Evolutionary conservation across 2,329 filamentous ascomycete genomes (phyloP).

Genomic region (Colletotrichum euphorbiae): DNA sequence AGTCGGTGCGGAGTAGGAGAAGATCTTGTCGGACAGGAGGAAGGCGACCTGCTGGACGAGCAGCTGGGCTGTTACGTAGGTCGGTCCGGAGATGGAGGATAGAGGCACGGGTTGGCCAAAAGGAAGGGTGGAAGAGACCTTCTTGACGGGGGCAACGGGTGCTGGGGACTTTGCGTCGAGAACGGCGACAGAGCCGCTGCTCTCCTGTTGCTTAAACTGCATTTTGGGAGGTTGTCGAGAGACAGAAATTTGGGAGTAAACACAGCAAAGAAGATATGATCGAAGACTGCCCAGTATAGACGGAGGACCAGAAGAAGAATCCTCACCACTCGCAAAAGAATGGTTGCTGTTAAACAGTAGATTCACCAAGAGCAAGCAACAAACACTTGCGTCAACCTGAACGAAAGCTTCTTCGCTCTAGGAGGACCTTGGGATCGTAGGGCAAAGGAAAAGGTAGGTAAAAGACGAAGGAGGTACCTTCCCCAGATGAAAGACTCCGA

Average conservation of each 20-base stretch:
- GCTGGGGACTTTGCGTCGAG: constrained; percentile 47
- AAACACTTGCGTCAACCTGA: constrained; percentile 35
- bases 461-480: background rate
- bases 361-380: constrained; percentile 27
- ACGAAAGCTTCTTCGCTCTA: constrained; percentile 30
- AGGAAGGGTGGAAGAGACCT: constrained; percentile 64
- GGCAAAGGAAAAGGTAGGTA: background rate
- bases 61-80: constrained; percentile 92
- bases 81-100: constrained; percentile 81
- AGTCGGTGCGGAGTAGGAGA: constrained; percentile 93
- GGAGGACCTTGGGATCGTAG: constrained; percentile 26
- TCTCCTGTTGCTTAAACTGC: constrained; percentile 53
- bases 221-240: constrained; percentile 21
- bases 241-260: constrained; percentile 14
- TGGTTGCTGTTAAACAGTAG: constrained; percentile 24
- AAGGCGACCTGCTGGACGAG: constrained; percentile 97
- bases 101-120: constrained; percentile 68
- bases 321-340: constrained; percentile 31
- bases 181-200: constrained; percentile 49
- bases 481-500: constrained; percentile 15
- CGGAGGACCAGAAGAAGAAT: constrained; percentile 25
- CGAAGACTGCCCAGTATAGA: constrained; percentile 22
- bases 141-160: constrained; percentile 50
- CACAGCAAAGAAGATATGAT: constrained; percentile 30
- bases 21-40: constrained; percentile 95